Conservation (phyloP, 2,329 filamentous ascomycete species). For the Ceratocystis colombiana region DNA sequence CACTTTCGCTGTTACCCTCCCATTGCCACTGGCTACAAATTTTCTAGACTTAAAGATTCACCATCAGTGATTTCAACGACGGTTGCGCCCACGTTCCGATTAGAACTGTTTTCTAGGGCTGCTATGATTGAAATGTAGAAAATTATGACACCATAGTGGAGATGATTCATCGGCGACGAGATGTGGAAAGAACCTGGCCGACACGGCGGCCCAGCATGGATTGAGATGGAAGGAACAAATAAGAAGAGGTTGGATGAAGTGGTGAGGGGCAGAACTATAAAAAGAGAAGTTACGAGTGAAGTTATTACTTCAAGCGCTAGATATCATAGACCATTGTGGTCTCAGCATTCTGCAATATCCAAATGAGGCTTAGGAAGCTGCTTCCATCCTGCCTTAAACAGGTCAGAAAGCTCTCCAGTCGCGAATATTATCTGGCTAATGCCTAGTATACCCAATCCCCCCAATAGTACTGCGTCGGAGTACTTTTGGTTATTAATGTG, state of each 20-base stretch:
- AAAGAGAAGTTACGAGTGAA: no score
- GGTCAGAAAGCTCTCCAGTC: no score
- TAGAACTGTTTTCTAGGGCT: background rate
- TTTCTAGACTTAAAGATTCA: background rate
- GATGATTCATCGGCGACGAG: background rate
- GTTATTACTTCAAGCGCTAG: background rate
- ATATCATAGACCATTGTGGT: background rate
- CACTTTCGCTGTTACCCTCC: background rate
- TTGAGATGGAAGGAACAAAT: background rate
- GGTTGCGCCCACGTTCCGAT: background rate
- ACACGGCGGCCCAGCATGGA: background rate
- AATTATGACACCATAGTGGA: background rate
- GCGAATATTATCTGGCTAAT: background rate
- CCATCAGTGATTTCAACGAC: background rate
- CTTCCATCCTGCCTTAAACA: no score
- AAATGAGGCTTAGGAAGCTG: background rate
- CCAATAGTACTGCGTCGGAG: background rate
- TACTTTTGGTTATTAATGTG: background rate
- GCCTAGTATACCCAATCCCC: background rate
- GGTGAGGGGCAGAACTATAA: background rate
- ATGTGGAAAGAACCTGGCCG: background rate
- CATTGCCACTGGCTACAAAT: background rate
- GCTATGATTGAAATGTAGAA: background rate
- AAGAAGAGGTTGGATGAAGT: background rate
- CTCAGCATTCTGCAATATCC: background rate